A percentile compares a stretch with the other conserved stretches of the same genome.
phyloP scores from a whole-genome alignment of 345 rosid species.

The Eucalyptus curtisii region DNA sequence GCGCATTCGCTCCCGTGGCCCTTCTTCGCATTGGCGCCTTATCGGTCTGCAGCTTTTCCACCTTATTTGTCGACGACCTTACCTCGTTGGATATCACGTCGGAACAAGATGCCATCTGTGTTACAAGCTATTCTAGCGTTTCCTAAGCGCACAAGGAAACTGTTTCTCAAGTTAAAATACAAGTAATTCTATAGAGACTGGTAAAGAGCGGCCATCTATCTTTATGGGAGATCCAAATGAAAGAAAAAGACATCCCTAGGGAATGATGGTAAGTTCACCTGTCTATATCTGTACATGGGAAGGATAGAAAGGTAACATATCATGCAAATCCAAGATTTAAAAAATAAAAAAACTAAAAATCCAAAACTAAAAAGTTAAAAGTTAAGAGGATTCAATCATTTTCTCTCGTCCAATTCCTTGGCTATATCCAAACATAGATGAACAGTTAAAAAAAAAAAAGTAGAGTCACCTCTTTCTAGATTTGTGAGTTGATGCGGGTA shows the following conservation, averaged over 20 bases:
- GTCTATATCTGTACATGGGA: too few relatives aligned
- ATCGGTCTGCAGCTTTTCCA: background rate
- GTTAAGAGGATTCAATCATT: too few relatives aligned
- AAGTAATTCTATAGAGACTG: background rate
- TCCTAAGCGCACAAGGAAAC: background rate
- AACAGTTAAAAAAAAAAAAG: fast-evolving
- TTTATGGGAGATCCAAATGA: background rate
- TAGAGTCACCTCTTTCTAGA: fast-evolving
- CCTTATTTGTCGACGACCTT: background rate
- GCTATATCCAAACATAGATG: too few relatives aligned
- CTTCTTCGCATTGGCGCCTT: background rate
- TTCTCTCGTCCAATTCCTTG: too few relatives aligned
- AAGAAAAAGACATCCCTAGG: background rate
- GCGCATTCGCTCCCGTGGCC: background rate
- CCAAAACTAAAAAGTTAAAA: too few relatives aligned
- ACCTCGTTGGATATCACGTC: background rate
- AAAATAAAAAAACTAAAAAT: too few relatives aligned
- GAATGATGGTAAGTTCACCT: too few relatives aligned
- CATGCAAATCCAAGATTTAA: too few relatives aligned
- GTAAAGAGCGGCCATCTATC: background rate
- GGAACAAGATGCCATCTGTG: background rate
- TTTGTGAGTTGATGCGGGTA: fast-evolving
- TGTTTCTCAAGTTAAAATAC: background rate
- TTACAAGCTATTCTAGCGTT: background rate
- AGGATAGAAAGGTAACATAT: too few relatives aligned